A percentile compares a stretch with the other conserved stretches of the same genome.
Conservation (phyloP, 1,284 basidiomycete genomes). For the Malassezia globosa region DNA sequence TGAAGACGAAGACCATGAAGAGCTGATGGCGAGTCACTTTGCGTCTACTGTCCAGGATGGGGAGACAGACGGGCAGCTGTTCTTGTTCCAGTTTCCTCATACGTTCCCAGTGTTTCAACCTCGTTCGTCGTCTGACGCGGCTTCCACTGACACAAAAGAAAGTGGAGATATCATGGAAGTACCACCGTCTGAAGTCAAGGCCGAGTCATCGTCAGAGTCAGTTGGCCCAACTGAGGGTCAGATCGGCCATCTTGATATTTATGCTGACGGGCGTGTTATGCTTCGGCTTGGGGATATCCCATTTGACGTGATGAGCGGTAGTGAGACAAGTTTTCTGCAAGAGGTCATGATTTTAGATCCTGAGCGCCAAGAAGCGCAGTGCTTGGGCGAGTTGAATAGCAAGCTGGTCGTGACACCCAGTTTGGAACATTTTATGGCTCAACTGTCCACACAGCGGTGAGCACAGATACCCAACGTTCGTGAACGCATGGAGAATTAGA, state of each 20-base stretch:
- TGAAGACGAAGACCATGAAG: slow-evolving; percentile 73
- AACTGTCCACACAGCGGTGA: too few relatives aligned
- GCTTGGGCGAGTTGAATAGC: slow-evolving; percentile 74
- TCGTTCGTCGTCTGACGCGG: background rate
- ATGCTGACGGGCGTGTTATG: slow-evolving; percentile 34
- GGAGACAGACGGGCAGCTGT: slow-evolving; percentile 55
- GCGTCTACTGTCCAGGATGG: slow-evolving; percentile 27
- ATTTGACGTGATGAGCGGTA: slow-evolving; percentile 64
- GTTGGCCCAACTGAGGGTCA: slow-evolving; percentile 23
- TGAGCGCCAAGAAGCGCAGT: slow-evolving; percentile 55
- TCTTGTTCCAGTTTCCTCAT: slow-evolving; percentile 84
- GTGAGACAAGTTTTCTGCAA: slow-evolving; percentile 77
- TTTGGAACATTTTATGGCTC: slow-evolving; percentile 63
- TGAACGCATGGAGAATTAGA: too few relatives aligned
- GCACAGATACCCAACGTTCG: too few relatives aligned
- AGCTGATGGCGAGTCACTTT: slow-evolving; percentile 75
- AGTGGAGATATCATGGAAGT: background rate
- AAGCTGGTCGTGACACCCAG: slow-evolving; percentile 77
- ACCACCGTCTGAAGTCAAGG: slow-evolving; percentile 19
- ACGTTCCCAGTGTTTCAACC: slow-evolving; percentile 64
- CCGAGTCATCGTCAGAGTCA: background rate
- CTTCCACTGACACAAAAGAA: background rate
- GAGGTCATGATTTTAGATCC: slow-evolving; percentile 68
- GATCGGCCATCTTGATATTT: slow-evolving; percentile 36
- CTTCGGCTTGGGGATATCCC: slow-evolving; percentile 32